Percentiles rank a stretch among this genome's conserved stretches.
These are phyloP conservation scores for Phytophthora brassicae DNA, from an alignment of 352 stramenopile genomes.

Conservation along the genomic window DNA sequence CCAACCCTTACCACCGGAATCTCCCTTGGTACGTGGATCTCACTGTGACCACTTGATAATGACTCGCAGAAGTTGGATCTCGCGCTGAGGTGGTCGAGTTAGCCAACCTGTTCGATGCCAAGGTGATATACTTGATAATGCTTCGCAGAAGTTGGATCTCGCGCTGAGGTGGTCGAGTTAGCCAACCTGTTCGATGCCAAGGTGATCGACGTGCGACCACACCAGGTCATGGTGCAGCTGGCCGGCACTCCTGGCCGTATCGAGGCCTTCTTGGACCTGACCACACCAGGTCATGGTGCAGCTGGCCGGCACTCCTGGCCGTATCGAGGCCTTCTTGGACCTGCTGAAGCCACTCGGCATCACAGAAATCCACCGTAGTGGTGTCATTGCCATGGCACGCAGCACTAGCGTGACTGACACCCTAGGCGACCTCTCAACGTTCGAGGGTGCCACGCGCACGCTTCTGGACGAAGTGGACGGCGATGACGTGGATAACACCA, in stretches of 20 bases:
- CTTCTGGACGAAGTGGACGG: constrained; percentile 68
- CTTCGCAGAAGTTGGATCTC: constrained; percentile 54
- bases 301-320: constrained; percentile 68
- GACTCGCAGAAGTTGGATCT: constrained; percentile 51
- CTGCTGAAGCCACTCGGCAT: constrained; percentile 83
- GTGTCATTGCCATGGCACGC: constrained; percentile 83
- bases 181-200: constrained; percentile 87
- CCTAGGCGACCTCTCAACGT: constrained; percentile 58
- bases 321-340: constrained; percentile 83
- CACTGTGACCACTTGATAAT: background rate
- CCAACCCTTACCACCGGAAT: constrained; percentile 9
- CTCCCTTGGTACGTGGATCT: constrained; percentile 3
- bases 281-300: too few species aligned
- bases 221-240: constrained; percentile 85
- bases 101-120: constrained; percentile 83
- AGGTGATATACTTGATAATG: constrained; percentile 2
- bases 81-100: constrained; percentile 80
- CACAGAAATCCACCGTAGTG: constrained; percentile 82
- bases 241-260: constrained; percentile 76
- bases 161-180: constrained; percentile 78
- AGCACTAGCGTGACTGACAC: constrained; percentile 68
- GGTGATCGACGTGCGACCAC: constrained; percentile 80
- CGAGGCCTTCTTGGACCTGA: constrained; percentile 79
- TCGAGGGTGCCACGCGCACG: constrained; percentile 74
- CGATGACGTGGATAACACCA: constrained; percentile 66